These are phyloP conservation scores for Gaeumannomyces sp. DNA, from an alignment of 2,329 filamentous ascomycete species.

Conservation along the genomic window DNA sequence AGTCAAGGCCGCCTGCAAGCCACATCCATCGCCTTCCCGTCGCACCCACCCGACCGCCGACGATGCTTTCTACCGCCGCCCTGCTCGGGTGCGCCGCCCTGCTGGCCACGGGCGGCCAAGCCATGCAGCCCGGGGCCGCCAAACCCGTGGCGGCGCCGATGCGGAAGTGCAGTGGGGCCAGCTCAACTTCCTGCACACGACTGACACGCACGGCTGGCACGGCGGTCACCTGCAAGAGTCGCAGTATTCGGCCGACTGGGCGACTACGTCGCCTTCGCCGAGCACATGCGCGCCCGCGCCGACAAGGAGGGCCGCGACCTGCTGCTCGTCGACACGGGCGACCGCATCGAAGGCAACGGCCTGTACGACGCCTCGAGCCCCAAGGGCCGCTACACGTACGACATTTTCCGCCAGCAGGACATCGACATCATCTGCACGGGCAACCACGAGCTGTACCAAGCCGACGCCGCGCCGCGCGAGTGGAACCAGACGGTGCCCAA, in stretches of 20 bases:
- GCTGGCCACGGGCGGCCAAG: constrained; percentile 24
- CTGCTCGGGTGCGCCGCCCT: constrained; percentile 32
- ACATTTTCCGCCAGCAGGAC: constrained; percentile 75
- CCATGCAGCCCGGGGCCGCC: constrained; percentile 74
- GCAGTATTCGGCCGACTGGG: constrained; percentile 95
- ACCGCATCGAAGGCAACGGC: constrained; percentile 87
- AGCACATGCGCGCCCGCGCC: constrained; percentile 72
- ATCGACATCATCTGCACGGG: constrained; percentile 83
- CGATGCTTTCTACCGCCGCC: constrained; percentile 13
- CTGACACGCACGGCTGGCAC: constrained; percentile 94
- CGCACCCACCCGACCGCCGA: neutral
- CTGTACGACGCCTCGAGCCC: constrained; percentile 86
- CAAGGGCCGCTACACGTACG: constrained; percentile 82
- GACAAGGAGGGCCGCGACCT: constrained; percentile 76
- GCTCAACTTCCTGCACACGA: constrained; percentile 95
- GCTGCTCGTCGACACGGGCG: constrained; percentile 91
- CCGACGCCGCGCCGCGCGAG: constrained; percentile 74
- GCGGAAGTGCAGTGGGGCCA: constrained; percentile 85
- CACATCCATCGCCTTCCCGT: neutral
- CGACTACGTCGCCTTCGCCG: constrained; percentile 90
- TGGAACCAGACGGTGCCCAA: constrained; percentile 75
- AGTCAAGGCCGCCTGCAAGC: neutral
- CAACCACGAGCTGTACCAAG: constrained; percentile 92
- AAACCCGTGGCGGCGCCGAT: constrained; percentile 72
- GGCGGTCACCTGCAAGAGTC: constrained; percentile 89